Evolutionary conservation across 2,329 filamentous ascomycete genomes (phyloP), one percentile per base, ranked within the genome.

Genomic region (Talaromyces atroroseus): DNA sequence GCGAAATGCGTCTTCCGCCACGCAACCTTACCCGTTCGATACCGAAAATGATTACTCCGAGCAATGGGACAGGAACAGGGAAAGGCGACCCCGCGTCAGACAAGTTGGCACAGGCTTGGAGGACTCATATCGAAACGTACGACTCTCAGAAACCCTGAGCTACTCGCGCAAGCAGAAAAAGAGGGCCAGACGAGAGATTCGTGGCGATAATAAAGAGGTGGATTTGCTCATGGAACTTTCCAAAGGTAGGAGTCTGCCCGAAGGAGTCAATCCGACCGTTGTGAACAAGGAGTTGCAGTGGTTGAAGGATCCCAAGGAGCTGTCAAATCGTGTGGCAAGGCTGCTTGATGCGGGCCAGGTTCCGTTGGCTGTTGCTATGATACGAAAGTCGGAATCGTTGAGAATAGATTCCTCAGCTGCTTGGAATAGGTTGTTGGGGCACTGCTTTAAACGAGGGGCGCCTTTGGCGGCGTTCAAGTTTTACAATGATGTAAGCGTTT

Each of bases 341-440:
- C 76, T 83, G 18, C 75, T 97, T 49, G 69, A 68, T 5, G 78
- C 81, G 58, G 81, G 81, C 44, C 77, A 85, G 32, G 80, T 81
- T 38, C 82, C 85, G 2, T 84, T 90, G 65, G 90, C 91, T 24
- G 71, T 87, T 44, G 75, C 82, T 20, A 70, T 95, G 58, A 82
- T 87, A 38, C 84, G 87, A 57, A 77, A 81, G 63, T 87, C 87
- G 23, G 65, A 71, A n/a, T 90, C 85, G 69, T 83, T 80, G 62
- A 71, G 78, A 0, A 78, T 82, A 61, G 76, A 85, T 57, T 85
- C 87, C 61, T 77, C 82, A 3, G 91, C 95, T 57, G 85, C 88
- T 58, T 99, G 92, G 92, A 97, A 97, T 71, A 83, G 89, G 66
- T 72, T 96, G 46, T 86, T 99, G 56, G 81, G 86, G 57, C 84